Base-by-base conservation (phyloP, 441 rosid genomes). In the Mallotus japonicus region DNA sequence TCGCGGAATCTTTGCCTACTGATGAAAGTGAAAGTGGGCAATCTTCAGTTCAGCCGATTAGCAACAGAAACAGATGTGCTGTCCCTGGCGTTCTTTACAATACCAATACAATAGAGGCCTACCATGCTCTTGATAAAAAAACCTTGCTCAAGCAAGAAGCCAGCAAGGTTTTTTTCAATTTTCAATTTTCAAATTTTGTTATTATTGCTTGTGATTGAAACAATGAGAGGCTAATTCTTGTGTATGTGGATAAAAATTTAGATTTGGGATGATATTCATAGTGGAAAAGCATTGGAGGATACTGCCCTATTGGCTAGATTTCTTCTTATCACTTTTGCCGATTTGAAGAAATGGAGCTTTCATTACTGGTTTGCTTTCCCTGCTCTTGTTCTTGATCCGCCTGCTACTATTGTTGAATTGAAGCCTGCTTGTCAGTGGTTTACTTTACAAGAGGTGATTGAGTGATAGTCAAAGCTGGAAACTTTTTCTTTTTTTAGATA, bases 301-400 rank as follows among this genome's bases (percentile, higher is more conserved):
- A 69, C 83, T 84, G 80, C 91, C 28, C 59, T 81, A 44, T 79
- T 92, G 59, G 86, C 90, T 34, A 88, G 97, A 85, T 90, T 95
- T 76, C 86, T 95, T 13, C 83, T 95, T 69, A 87, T 92, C 77
- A 91, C 99, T 0, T 95, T 85, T 50, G 97, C 96, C 0, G 98
- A 95, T 85, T 83, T 95, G 69, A 95, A 95, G 62, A 92, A 88
- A 58, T 92, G 99, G 99, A 92, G 78, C 70, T 95, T 95, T 73
- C 87, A 85, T 73, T 95, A 95, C 74, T 87, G 97, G 92, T 85
- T 95, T 88, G 95, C 97, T 24, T 95, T 95, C 71, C 98, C 98
- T 73, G 97, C 93, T 40, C 84, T 95, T 71, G 89, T 82, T 64
- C 92, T 92, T 77, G 89, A 90, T 82, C 99, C 98, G 72, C 91